Evolutionary conservation across 352 stramenopile genomes (phyloP).

Genomic region (Phytophthora ohioensis): DNA sequence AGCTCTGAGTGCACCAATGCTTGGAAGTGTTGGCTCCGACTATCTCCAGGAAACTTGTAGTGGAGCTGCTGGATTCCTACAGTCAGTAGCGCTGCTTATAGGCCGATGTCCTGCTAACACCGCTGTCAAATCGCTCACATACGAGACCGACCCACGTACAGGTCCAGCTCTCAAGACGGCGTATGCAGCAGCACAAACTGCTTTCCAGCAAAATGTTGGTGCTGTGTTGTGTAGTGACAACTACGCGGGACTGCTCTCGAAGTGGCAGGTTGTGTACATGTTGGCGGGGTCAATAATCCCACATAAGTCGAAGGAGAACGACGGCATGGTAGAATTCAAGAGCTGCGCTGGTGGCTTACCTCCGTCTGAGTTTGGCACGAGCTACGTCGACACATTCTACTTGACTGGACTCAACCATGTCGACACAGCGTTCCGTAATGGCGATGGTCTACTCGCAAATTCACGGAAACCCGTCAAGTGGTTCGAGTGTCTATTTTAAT

Average conservation of each 20-base stretch:
- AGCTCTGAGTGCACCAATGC: constrained; percentile 5
- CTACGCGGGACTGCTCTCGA: constrained; percentile 40
- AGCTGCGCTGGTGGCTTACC: background rate
- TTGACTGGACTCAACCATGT: constrained; percentile 47
- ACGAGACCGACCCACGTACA: constrained; percentile 33
- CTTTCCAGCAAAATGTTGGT: constrained; percentile 16
- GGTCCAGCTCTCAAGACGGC: background rate
- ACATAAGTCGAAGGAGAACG: constrained; percentile 42
- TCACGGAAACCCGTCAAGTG: constrained; percentile 59
- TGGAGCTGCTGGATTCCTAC: background rate
- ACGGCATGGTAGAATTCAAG: constrained; percentile 49
- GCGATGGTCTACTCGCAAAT: constrained; percentile 45
- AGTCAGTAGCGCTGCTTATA: background rate
- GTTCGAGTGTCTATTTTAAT: constrained; percentile 36
- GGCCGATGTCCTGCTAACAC: constrained; percentile 25
- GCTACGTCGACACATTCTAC: constrained; percentile 6
- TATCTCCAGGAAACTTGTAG: constrained; percentile 16
- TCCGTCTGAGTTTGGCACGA: background rate
- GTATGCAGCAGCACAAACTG: background rate
- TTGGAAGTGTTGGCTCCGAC: background rate
- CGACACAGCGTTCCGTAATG: constrained; percentile 52
- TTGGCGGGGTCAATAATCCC: constrained; percentile 29
- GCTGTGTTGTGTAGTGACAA: constrained; percentile 42
- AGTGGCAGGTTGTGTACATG: constrained; percentile 17
- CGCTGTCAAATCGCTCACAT: constrained; percentile 30